Evolutionary conservation across 192 early-diverging fungal species (phyloP).

Genomic region (Backusella morwellensis): DNA sequence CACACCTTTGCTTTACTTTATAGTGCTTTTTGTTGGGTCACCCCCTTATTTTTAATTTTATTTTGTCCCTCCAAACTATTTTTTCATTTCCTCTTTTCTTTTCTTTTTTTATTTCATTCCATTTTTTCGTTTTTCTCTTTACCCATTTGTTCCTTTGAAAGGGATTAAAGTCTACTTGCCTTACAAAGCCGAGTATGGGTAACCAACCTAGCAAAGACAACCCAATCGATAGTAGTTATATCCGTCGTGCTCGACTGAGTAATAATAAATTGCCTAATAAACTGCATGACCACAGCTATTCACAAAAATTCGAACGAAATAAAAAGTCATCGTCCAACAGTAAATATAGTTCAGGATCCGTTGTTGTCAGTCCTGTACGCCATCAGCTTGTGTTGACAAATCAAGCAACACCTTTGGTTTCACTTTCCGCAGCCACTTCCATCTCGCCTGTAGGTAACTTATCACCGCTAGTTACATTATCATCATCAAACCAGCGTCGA

Average conservation of each 20-base stretch:
- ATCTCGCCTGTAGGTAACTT: neutral
- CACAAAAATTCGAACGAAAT: neutral
- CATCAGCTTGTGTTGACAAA: slow-evolving; percentile 11
- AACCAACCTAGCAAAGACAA: slow-evolving; percentile 22
- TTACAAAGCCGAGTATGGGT: slow-evolving; percentile 1
- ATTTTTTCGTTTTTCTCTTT: neutral
- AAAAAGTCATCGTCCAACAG: neutral
- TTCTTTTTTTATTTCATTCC: neutral
- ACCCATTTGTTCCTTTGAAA: neutral
- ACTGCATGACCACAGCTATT: neutral
- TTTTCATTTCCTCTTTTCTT: neutral
- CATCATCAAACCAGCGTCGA: neutral
- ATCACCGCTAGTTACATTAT: neutral
- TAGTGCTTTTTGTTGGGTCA: slow-evolving; percentile 4
- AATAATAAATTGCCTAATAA: neutral
- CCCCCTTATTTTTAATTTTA: neutral
- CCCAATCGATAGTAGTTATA: neutral
- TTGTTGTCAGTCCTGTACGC: slow-evolving; percentile 13
- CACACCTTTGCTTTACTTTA: neutral
- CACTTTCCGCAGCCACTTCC: neutral
- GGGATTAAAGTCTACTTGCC: neutral
- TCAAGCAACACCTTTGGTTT: slow-evolving; percentile 8
- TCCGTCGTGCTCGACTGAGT: neutral
- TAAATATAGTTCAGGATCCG: neutral
- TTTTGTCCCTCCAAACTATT: slow-evolving; percentile 1